Evolutionary conservation across 2,329 filamentous ascomycete genomes (phyloP).

Genomic region (Phyllosticta citribraziliensis): DNA sequence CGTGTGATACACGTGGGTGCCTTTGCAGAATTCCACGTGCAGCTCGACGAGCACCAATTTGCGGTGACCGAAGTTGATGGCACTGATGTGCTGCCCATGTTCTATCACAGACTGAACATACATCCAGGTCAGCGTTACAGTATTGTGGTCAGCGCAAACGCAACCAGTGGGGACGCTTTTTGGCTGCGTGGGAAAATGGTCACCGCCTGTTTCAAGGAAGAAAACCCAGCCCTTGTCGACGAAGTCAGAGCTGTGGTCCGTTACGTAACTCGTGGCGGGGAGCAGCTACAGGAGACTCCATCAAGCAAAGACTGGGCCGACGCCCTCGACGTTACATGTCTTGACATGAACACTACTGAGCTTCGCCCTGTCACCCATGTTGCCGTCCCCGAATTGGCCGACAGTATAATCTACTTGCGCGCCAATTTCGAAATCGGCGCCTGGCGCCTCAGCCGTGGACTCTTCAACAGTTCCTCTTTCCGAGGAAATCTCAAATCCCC

Average conservation of each 20-base stretch:
- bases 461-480: slow-evolving; percentile 49
- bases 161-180: slow-evolving; percentile 20
- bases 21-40: slow-evolving; percentile 47
- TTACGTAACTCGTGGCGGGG: slow-evolving; percentile 24
- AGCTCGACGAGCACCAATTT: slow-evolving; percentile 54
- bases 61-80: slow-evolving; percentile 59
- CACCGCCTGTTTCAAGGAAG: slow-evolving; percentile 49
- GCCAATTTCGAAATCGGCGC: slow-evolving; percentile 51
- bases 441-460: slow-evolving; percentile 49
- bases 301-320: slow-evolving; percentile 43
- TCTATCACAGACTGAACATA: slow-evolving; percentile 50
- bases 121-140: slow-evolving; percentile 63
- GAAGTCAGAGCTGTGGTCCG: slow-evolving; percentile 42
- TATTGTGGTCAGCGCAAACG: slow-evolving; percentile 47
- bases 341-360: slow-evolving; percentile 40
- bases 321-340: slow-evolving; percentile 39
- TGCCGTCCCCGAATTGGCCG: slow-evolving; percentile 37
- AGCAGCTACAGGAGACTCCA: slow-evolving; percentile 14
- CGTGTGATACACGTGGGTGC: slow-evolving; percentile 65
- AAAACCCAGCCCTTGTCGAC: slow-evolving; percentile 35
- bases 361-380: slow-evolving; percentile 37
- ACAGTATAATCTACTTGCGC: slow-evolving; percentile 45
- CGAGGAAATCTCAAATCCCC: slow-evolving; percentile 40
- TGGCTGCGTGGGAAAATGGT: slow-evolving; percentile 50
- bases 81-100: slow-evolving; percentile 47